Base-by-base conservation (phyloP, 495 filamentous ascomycete species). In the Apiosordaria backusii region DNA sequence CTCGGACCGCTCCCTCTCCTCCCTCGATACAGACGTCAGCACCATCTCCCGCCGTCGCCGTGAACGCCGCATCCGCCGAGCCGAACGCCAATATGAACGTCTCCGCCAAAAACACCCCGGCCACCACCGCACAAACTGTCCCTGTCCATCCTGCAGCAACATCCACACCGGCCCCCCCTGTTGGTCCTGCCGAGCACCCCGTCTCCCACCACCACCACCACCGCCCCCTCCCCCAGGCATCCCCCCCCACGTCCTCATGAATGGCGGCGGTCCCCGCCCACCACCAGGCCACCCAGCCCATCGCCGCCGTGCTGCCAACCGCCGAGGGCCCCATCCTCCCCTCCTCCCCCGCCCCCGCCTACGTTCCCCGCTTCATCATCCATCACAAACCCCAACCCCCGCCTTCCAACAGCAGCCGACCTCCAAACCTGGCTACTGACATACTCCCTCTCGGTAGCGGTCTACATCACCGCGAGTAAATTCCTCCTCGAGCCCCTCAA, bases 401-500 rank as follows among this genome's bases (percentile, higher is more conserved):
- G 78, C 61, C 79, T 82, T 70, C 63, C 71, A 4, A 69, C 72
- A 21, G 19, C 45, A 21, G 77, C 79, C 64, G 79, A 83, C 68
- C 62, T 81, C 26, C 77, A 71, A 13, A 80, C 80, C 5, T 83
- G 80, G 80, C 73, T 78, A 4, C 66, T 82, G n/a, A 67, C 78
- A 0, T 83, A 80, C 68, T 72, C 77, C 62, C 76, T 81, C 29
- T 75, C 76, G 66, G 60, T 83, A 16, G 78, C 79, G 57, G 79
- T 81, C 0, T 82, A 83, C 71, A 78, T 83, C 62, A 73, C 78
- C 25, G 80, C 80, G 22, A 76, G 80, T 67, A 75, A 79, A 35
- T 82, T 77, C 65, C 70, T 80, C 50, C 74, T 82, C 29, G 73
- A 76, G n/a, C 78, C 75, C 26, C 78, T 83, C 74, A 80, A 82